Base-by-base conservation (phyloP, 257 asterid genomes). In the Dorcoceras hygrometricum region DNA sequence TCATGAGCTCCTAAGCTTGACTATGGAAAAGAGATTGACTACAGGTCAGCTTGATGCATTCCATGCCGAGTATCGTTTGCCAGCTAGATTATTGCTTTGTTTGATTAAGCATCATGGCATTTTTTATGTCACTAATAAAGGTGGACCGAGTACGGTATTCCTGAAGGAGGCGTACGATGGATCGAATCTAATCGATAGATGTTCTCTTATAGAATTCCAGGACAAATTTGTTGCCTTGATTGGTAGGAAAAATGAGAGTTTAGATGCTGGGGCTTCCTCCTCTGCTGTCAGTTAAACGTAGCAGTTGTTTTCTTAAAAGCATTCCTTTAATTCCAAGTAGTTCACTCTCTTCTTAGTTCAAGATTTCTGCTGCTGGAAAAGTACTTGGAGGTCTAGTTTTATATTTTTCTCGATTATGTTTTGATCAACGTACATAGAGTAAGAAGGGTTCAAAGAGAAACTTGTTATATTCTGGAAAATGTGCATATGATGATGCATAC, bases 1-100 rank as follows among this genome's bases (percentile, higher is more conserved):
- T 71, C 97, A 90, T 23, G 99, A 93, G 86, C 86, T 93, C 71
- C 87, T 90, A 34, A 90, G 97, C 75, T 83, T 93, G 81, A 90
- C 95, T 5, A 73, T 88, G 83, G 97, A 90, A 79, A 93, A 86
- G 87, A 78, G 86, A 75, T 29, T 93, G 82, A 88, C 90, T 64
- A 88, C 95, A 27, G 90, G 83, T 65, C 99, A 90, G 81, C 54
- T 93, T 23, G 97, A 88, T 69, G 95, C 95, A 20, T 93, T 93
- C 68, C 99, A 90, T 67, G 78, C 72, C 0, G 97, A 83, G 78
- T 79, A 69, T 59, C 86, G 87, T 51, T 73, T 93, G 67, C 97
- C 99, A 16, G 83, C 92, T 66, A 80, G 89, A 62, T 78, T 93
- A 29, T 34, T 90, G 82, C 95, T 86, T 50, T 90, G 95, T 86